These are phyloP conservation scores for Perilla frutescens DNA, from an alignment of 257 asterid genomes.

Conservation along the genomic window DNA sequence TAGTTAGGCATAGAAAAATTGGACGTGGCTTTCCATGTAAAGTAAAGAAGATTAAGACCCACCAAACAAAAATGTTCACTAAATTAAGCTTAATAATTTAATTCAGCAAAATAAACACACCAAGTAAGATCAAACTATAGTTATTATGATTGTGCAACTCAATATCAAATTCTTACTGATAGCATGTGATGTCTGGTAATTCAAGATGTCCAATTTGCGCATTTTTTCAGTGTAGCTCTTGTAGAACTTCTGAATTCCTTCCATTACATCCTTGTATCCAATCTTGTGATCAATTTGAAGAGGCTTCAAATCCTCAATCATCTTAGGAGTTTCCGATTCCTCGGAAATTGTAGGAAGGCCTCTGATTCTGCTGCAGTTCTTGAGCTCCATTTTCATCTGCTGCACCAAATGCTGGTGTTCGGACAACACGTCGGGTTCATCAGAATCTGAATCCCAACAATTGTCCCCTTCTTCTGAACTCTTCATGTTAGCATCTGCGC, in stretches of 20 bases:
- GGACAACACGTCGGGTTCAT: slow-evolving; percentile 62
- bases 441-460: slow-evolving; percentile 49
- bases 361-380: slow-evolving; percentile 52
- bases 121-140: background rate
- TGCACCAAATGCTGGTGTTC: slow-evolving; percentile 75
- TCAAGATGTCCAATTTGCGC: slow-evolving; percentile 83
- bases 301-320: slow-evolving; percentile 70
- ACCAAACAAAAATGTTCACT: slow-evolving; percentile 38
- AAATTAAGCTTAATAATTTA: slow-evolving; percentile 6
- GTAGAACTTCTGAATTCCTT: slow-evolving; percentile 74
- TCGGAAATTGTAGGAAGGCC: slow-evolving; percentile 92
- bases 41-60: slow-evolving; percentile 39
- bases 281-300: slow-evolving; percentile 61
- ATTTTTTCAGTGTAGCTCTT: slow-evolving; percentile 74
- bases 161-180: slow-evolving; percentile 62
- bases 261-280: slow-evolving; percentile 68
- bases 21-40: slow-evolving; percentile 33
- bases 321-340: slow-evolving; percentile 67
- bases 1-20: slow-evolving; percentile 29
- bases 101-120: slow-evolving; percentile 26
- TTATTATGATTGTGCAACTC: background rate
- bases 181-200: slow-evolving; percentile 85
- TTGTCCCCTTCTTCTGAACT: slow-evolving; percentile 24
- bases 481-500: slow-evolving; percentile 7
- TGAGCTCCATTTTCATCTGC: slow-evolving; percentile 86